These are phyloP conservation scores for Cerrena zonata DNA, from an alignment of 1,284 basidiomycete genomes.

Conservation along the genomic window DNA sequence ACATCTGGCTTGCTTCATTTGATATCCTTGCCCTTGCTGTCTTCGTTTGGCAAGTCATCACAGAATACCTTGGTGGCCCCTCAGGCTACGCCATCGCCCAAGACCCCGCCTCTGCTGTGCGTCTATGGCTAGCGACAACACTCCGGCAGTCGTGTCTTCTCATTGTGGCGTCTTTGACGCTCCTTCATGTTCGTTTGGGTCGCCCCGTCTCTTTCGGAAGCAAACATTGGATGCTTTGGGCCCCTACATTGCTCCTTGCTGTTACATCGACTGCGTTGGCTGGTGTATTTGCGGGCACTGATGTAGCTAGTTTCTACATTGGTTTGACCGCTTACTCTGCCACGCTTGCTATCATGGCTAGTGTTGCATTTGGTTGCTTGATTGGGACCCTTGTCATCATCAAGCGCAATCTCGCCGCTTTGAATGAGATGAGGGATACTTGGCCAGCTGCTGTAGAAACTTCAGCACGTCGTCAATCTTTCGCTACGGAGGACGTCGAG, in stretches of 20 bases:
- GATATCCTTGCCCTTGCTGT: conserved; percentile 54
- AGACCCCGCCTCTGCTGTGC: conserved; percentile 45
- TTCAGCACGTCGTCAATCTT: conserved; percentile 52
- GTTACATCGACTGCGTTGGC: conserved; percentile 52
- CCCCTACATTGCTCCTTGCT: conserved; percentile 49
- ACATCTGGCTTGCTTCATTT: conserved; percentile 62
- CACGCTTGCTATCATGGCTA: conserved; percentile 47
- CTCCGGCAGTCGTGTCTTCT: conserved; percentile 61
- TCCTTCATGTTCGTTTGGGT: conserved; percentile 64
- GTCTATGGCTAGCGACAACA: conserved; percentile 60
- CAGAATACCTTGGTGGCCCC: conserved; percentile 44
- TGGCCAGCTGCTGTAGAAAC: conserved; percentile 51
- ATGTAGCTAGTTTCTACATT: conserved; percentile 49
- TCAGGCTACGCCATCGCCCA: conserved; percentile 37
- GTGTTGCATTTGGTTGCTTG: conserved; percentile 47
- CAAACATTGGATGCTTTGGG: conserved; percentile 67
- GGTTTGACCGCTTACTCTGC: conserved; percentile 54
- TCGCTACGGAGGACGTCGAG: conserved; percentile 63
- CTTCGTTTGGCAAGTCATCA: conserved; percentile 61
- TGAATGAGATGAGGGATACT: conserved; percentile 44
- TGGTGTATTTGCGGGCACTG: conserved; percentile 50
- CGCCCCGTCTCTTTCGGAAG: conserved; percentile 59
- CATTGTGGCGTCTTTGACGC: conserved; percentile 51
- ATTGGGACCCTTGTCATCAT: conserved; percentile 55
- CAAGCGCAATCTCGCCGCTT: conserved; percentile 51